These are phyloP conservation scores for Beauveria scarabaeidicola DNA, from an alignment of 2,329 filamentous ascomycete species.

Conservation along the genomic window DNA sequence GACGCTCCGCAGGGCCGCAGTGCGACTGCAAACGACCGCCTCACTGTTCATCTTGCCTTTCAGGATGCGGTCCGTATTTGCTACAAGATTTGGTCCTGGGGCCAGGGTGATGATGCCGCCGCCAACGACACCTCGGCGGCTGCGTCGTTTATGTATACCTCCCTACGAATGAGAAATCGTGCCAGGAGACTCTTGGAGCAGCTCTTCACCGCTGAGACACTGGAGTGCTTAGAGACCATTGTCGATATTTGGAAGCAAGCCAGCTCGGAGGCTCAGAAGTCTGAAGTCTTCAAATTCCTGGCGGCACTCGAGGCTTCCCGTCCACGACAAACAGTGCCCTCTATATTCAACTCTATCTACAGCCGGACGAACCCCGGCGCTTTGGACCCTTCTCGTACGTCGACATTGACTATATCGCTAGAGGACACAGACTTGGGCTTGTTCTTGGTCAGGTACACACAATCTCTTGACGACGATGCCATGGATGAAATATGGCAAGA, in stretches of 20 bases:
- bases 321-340: conserved; percentile 84
- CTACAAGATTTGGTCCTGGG: conserved; percentile 94
- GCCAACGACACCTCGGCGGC: conserved; percentile 57
- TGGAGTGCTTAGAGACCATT: conserved; percentile 89
- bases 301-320: conserved; percentile 86
- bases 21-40: conserved; percentile 80
- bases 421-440: conserved; percentile 76
- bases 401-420: conserved; percentile 78
- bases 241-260: conserved; percentile 70
- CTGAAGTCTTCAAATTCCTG: conserved; percentile 73
- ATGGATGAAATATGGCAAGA: conserved; percentile 98
- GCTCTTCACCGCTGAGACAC: conserved; percentile 80
- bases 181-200: conserved; percentile 84
- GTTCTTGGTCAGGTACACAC: conserved; percentile 85
- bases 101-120: conserved; percentile 50
- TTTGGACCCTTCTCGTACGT: conserved; percentile 71
- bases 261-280: conserved; percentile 38
- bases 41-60: conserved; percentile 92
- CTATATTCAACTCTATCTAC: conserved; percentile 93
- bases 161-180: conserved; percentile 81
- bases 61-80: conserved; percentile 91
- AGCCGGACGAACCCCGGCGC: conserved; percentile 81
- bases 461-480: conserved; percentile 87
- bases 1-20: conserved; percentile 70
- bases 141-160: conserved; percentile 86